Conservation (phyloP, 768 basidiomycete species). For the Pholiota molesta region DNA sequence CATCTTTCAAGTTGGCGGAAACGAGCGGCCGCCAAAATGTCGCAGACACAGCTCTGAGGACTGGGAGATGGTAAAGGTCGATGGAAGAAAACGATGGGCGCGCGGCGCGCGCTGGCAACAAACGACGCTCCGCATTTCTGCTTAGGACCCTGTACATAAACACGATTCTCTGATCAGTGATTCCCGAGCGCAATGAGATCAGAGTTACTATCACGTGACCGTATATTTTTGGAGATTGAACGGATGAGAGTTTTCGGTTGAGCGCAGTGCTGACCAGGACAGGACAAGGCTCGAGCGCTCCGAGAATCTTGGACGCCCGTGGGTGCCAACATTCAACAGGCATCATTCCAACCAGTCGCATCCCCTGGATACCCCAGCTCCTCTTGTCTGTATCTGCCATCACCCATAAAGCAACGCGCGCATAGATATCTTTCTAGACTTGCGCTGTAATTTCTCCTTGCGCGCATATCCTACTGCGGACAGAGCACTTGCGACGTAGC, state of each 20-base stretch:
- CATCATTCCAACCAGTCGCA: background rate
- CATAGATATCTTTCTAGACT: background rate
- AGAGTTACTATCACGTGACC: conserved; percentile 18
- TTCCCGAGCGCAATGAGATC: background rate
- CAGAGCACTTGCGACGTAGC: background rate
- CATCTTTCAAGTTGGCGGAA: conserved; percentile 6
- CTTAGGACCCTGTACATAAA: no score
- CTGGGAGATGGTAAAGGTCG: no score
- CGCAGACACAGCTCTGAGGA: no score
- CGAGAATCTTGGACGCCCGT: conserved; percentile 16
- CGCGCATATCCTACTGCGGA: background rate
- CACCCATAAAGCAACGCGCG: background rate
- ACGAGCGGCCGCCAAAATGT: no score
- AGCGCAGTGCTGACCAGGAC: conserved; percentile 14
- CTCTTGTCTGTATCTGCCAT: background rate
- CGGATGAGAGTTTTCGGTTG: conserved; percentile 26
- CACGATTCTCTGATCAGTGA: no score
- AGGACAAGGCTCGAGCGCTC: conserved; percentile 23
- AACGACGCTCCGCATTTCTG: no score
- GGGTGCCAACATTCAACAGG: conserved; percentile 14
- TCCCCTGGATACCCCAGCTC: background rate
- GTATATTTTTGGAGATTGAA: background rate
- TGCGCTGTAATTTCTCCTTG: background rate
- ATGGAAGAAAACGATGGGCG: no score
- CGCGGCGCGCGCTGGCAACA: no score